Evolutionary conservation across 495 filamentous ascomycete genomes (phyloP).

Genomic region (Talaromyces stipitatus): DNA sequence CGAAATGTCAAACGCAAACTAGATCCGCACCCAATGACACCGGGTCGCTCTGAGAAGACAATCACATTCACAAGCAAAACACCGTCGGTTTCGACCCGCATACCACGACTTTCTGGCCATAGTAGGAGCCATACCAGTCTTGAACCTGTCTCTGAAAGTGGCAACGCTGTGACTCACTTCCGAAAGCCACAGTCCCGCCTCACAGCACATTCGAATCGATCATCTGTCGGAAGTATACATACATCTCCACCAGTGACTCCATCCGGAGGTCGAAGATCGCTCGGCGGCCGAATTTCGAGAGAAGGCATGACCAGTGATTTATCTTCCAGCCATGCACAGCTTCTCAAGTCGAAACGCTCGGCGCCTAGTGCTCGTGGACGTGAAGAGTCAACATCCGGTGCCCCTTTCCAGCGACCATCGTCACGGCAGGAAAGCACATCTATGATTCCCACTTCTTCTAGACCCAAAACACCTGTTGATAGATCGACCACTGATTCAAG

Average conservation of each 20-base stretch:
- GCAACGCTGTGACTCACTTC: slow-evolving; percentile 56
- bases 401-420: slow-evolving; percentile 26
- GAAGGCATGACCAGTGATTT: slow-evolving; percentile 38
- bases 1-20: slow-evolving; percentile 86
- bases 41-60: slow-evolving; percentile 68
- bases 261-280: slow-evolving; percentile 48
- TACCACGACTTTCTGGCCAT: slow-evolving; percentile 58
- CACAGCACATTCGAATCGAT: slow-evolving; percentile 54
- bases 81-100: slow-evolving; percentile 42
- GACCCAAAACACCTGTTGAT: slow-evolving; percentile 71
- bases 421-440: slow-evolving; percentile 31
- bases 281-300: slow-evolving; percentile 49
- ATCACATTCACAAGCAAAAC: slow-evolving; percentile 77
- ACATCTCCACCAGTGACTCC: slow-evolving; percentile 44
- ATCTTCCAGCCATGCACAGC: slow-evolving; percentile 63
- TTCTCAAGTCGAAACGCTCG: slow-evolving; percentile 79
- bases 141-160: slow-evolving; percentile 89
- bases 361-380: slow-evolving; percentile 66
- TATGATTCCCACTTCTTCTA: slow-evolving; percentile 33
- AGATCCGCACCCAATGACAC: slow-evolving; percentile 47
- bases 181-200: slow-evolving; percentile 57
- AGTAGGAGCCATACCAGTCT: slow-evolving; percentile 65
- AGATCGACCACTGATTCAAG: slow-evolving; percentile 46
- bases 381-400: slow-evolving; percentile 26
- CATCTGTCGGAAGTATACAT: slow-evolving; percentile 57